Evolutionary conservation across 768 basidiomycete species (phyloP).

Genomic region (Termitomyces bulborhizus): DNA sequence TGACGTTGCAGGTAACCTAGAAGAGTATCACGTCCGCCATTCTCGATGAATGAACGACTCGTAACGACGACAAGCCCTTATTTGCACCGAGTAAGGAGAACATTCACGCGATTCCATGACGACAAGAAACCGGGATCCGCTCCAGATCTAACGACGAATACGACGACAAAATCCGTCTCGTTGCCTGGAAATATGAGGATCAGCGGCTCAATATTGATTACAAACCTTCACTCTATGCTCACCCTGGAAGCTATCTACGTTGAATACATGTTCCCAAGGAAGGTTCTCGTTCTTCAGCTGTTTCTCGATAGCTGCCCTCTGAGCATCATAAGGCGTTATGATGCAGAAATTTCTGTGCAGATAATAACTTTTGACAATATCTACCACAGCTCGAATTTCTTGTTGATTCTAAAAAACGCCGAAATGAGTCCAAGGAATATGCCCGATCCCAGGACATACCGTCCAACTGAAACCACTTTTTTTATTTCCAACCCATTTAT

Average conservation of each 20-base stretch:
- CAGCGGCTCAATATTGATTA: neutral
- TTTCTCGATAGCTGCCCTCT: conserved; percentile 35
- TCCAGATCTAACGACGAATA: conserved; percentile 44
- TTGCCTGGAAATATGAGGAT: conserved; percentile 32
- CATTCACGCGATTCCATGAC: conserved; percentile 41
- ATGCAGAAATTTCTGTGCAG: conserved; percentile 31
- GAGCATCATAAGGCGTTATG: conserved; percentile 52
- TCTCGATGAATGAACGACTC: conserved; percentile 31
- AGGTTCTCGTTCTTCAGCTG: conserved; percentile 26
- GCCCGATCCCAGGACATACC: conserved; percentile 21
- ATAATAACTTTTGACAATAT: conserved; percentile 38
- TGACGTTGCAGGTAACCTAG: conserved; percentile 31
- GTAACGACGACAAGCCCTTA: conserved; percentile 44
- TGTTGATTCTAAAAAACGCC: conserved; percentile 27
- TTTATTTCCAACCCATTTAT: conserved; percentile 28
- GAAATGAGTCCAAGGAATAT: neutral
- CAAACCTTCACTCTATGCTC: neutral
- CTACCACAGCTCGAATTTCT: conserved; percentile 33
- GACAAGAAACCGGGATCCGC: conserved; percentile 37
- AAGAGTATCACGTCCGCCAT: conserved; percentile 30
- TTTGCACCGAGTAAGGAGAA: conserved; percentile 44
- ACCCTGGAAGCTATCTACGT: conserved; percentile 55
- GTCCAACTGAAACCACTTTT: conserved; percentile 35
- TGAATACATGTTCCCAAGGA: conserved; percentile 40
- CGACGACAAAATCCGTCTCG: conserved; percentile 41